Conservation (phyloP, 2,329 filamentous ascomycete genomes). For the Penicillium sp. region DNA sequence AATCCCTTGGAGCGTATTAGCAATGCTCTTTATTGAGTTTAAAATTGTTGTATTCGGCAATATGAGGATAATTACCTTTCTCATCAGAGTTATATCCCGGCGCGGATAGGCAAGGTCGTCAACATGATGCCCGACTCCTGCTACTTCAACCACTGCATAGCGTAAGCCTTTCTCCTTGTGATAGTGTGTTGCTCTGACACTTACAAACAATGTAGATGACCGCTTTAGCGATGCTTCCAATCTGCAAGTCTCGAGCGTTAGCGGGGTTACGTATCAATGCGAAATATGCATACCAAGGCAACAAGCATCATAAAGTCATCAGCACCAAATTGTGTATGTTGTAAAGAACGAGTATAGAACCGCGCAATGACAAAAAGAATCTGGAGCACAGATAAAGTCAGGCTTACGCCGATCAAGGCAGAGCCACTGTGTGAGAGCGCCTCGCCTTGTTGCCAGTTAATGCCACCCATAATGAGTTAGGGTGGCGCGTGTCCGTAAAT, state of each 20-base stretch:
- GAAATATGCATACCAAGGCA: conserved; percentile 19
- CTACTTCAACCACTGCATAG: conserved; percentile 14
- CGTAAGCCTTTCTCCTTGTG: not conserved
- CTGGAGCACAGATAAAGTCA: conserved; percentile 20
- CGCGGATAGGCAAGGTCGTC: conserved; percentile 5
- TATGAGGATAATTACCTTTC: conserved; percentile 15
- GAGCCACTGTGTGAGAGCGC: conserved; percentile 9
- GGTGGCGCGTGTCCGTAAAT: not conserved
- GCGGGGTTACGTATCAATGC: not conserved
- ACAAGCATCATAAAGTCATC: conserved; percentile 27
- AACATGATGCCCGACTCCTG: conserved; percentile 19
- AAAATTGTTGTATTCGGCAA: not conserved
- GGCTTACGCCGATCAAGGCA: conserved; percentile 17
- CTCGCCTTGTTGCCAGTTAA: not conserved
- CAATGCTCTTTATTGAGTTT: not conserved
- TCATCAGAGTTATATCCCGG: conserved; percentile 10
- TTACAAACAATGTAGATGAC: conserved; percentile 22
- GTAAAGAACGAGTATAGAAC: conserved; percentile 25
- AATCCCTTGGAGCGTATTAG: not conserved
- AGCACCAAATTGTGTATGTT: conserved; percentile 13
- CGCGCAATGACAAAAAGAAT: conserved; percentile 20
- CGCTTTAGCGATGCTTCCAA: conserved; percentile 17
- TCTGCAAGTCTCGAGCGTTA: conserved; percentile 5
- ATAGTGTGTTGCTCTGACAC: conserved; percentile 1
- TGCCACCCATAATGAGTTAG: not conserved